Evolutionary conservation across 164 flowering plant genomes (phyloP).

Genomic region (Stephania cephalantha): DNA sequence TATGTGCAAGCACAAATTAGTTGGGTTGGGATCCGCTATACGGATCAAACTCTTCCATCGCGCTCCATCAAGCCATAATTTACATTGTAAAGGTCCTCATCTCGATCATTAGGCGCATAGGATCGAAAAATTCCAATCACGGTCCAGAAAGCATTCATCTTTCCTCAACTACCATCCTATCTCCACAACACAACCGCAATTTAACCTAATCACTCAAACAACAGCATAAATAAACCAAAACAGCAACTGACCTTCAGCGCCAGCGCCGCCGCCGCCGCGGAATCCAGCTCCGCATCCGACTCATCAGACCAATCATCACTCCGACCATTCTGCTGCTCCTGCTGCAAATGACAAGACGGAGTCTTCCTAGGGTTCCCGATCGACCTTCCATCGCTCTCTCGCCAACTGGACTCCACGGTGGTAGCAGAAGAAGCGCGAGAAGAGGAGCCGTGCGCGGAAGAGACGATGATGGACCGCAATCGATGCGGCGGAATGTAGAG

Average conservation of each 20-base stretch:
- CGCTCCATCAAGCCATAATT: too few species aligned
- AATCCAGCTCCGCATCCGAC: neutral
- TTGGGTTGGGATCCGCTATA: too few species aligned
- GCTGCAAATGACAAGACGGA: neutral
- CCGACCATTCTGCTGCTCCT: neutral
- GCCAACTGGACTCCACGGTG: neutral
- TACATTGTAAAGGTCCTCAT: too few species aligned
- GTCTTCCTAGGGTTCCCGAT: neutral
- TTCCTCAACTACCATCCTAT: too few species aligned
- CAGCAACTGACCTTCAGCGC: neutral
- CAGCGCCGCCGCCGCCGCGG: neutral
- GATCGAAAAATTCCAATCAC: too few species aligned
- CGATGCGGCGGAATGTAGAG: neutral
- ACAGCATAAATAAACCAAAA: neutral
- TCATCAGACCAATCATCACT: neutral
- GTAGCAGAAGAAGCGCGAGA: neutral
- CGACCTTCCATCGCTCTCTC: neutral
- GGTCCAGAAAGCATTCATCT: too few species aligned
- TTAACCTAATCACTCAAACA: too few species aligned
- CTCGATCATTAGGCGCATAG: too few species aligned
- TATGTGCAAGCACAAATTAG: too few species aligned
- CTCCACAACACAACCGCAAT: too few species aligned
- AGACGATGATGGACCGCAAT: neutral
- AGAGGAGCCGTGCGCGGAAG: neutral
- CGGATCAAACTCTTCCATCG: too few species aligned